Evolutionary conservation across 805 yeast genomes (phyloP).

Genomic region (Ogataea populi-albae): DNA sequence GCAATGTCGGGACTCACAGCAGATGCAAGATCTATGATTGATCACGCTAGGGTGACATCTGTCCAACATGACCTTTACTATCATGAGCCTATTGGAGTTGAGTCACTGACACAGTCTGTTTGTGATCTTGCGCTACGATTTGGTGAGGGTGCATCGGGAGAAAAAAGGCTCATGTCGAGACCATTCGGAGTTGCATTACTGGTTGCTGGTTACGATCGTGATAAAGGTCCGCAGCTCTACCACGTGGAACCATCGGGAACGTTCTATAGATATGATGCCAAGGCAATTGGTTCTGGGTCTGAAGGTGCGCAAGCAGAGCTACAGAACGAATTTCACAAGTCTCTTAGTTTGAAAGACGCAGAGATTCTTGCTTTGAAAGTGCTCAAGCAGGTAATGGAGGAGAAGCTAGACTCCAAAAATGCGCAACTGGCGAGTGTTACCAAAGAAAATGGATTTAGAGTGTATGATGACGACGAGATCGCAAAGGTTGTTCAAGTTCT

Average conservation of each 20-base stretch:
- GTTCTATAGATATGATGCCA: constrained; percentile 94
- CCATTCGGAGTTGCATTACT: constrained; percentile 98
- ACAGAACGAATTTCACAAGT: constrained; percentile 93
- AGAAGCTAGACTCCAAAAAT: constrained; percentile 89
- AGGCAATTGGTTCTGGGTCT: constrained; percentile 97
- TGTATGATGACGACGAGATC: constrained; percentile 80
- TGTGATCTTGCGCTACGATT: constrained; percentile 95
- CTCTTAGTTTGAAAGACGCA: constrained; percentile 88
- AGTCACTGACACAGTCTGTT: constrained; percentile 91
- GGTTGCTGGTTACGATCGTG: constrained; percentile 91
- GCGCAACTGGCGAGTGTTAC: constrained; percentile 96
- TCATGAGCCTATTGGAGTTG: constrained; percentile 90
- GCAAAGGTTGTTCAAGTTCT: constrained; percentile 74
- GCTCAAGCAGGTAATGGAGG: constrained; percentile 98
- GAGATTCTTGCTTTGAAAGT: constrained; percentile 85
- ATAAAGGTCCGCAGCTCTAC: constrained; percentile 91
- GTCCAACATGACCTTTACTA: constrained; percentile 87
- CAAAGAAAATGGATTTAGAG: constrained; percentile 76
- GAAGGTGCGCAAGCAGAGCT: constrained; percentile 99
- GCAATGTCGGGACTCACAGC: constrained; percentile 99
- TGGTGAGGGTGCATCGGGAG: constrained; percentile 97
- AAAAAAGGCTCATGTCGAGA: constrained; percentile 92
- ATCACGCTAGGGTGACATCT: constrained; percentile 90
- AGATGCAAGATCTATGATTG: constrained; percentile 98
- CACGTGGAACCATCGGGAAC: constrained; percentile 99